Evolutionary conservation across 495 filamentous ascomycete species (phyloP), one percentile per base, ranked within the genome.

Genomic region (Trichoderma virens): DNA sequence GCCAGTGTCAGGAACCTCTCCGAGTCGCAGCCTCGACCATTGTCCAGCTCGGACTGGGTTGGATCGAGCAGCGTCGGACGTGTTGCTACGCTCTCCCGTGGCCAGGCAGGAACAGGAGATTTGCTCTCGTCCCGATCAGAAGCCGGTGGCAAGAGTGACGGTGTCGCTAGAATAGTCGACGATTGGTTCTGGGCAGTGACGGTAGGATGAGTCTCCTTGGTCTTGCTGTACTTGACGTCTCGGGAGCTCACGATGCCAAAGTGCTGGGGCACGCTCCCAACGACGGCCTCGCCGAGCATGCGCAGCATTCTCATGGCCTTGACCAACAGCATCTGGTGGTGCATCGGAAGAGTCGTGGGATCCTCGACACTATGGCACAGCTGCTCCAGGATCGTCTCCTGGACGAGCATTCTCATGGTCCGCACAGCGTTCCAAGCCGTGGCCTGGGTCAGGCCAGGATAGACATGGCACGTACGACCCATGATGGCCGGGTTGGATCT

Each of bases 381-480:
- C 61, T 62, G 61, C 38, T 62, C 61, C 34, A 62, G 38, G 16
- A 86, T 81, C 23, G 82, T 80, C 62, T 86, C 82, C 65, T 81
- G 81, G 45, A 84, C 69, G n/a, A 87, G 68, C 62, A 88, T 83
- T 20, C 84, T 80, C 13, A 79, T 75, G 35, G 77, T 78, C 32
- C 84, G 82, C 62, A 86, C 81, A 38, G 78, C 75, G 65, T 86
- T 87, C 79, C 81, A 86, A 8, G 80, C 67, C n/a, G 78, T 78
- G 60, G 76, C 76, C 30, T 79, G 71, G 79, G 79, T 82, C n/a
- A 79, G 70, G 18, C 77, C 79, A 0, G 70, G 67, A 68, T 88
- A 88, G 28, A 82, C 70, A 65, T 87, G 81, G 67, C 83, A 86
- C 60, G 74, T 73, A 45, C 78, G 74, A 64, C 76, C 75, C 63